Evolutionary conservation across 2,329 filamentous ascomycete species (phyloP).

Genomic region (Fusarium newnesense): DNA sequence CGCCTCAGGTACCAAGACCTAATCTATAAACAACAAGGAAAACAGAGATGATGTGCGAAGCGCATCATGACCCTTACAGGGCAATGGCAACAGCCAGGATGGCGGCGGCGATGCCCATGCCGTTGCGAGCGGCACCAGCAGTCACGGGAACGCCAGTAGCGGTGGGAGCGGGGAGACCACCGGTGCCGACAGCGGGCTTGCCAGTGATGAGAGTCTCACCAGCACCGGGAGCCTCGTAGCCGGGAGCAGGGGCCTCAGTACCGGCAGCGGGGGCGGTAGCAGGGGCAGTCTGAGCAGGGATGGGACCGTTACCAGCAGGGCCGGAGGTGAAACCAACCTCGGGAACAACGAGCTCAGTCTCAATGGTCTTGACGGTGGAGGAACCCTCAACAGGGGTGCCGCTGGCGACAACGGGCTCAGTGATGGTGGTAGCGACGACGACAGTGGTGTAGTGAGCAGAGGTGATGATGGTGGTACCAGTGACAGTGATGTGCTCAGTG

Average conservation of each 20-base stretch:
- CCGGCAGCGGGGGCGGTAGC: slow-evolving; percentile 52
- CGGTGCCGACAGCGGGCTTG: slow-evolving; percentile 45
- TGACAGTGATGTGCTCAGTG: slow-evolving; percentile 68
- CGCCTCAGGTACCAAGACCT: slow-evolving; percentile 41
- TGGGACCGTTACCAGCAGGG: slow-evolving; percentile 32
- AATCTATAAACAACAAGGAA: slow-evolving; percentile 44
- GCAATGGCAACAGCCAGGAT: slow-evolving; percentile 57
- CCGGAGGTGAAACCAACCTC: slow-evolving; percentile 61
- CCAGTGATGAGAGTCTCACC: slow-evolving; percentile 42
- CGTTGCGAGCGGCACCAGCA: slow-evolving; percentile 54
- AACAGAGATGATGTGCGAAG: slow-evolving; percentile 36
- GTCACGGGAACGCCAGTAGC: slow-evolving; percentile 51
- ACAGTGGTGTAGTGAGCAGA: slow-evolving; percentile 63
- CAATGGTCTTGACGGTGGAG: slow-evolving; percentile 59
- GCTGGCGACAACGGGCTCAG: slow-evolving; percentile 61
- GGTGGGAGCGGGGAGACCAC: slow-evolving; percentile 49
- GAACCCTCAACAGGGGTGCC: slow-evolving; percentile 59
- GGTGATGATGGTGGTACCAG: slow-evolving; percentile 61
- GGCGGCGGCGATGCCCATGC: slow-evolving; percentile 59
- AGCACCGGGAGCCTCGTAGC: slow-evolving; percentile 30
- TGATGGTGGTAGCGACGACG: slow-evolving; percentile 59
- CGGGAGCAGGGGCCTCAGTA: slow-evolving; percentile 29
- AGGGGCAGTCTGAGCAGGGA: slow-evolving; percentile 51
- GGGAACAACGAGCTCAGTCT: slow-evolving; percentile 64
- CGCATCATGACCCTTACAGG: slow-evolving; percentile 53